phyloP scores from a whole-genome alignment of 164 flowering plant species.

The Annona cherimola region DNA sequence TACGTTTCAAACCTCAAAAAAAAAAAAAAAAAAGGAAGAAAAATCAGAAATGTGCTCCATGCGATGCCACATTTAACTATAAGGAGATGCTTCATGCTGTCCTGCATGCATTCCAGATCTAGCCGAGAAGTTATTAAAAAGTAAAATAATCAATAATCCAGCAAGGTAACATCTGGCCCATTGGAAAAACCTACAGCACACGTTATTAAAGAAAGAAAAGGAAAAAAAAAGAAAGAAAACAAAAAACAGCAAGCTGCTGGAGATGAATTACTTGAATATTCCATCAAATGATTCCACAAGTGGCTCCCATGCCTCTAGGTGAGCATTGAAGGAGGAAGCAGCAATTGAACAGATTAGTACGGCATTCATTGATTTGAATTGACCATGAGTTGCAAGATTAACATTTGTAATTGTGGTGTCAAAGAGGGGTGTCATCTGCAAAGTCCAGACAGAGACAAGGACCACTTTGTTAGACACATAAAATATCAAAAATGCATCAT shows the following conservation, averaged over 20 bases:
- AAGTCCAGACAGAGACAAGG: slow-evolving; percentile 8
- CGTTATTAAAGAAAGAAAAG: not conserved
- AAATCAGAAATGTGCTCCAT: not conserved
- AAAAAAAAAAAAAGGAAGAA: slow-evolving; percentile 1
- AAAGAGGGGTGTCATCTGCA: slow-evolving; percentile 93
- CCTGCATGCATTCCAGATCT: not conserved
- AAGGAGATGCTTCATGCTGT: not conserved
- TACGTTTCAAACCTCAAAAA: slow-evolving; percentile 81
- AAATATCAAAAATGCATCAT: not conserved
- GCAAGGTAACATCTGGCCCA: no score
- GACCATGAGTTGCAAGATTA: slow-evolving; percentile 94
- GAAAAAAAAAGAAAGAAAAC: not conserved
- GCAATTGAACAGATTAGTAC: slow-evolving; percentile 89
- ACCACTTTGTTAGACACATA: not conserved
- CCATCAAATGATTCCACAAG: slow-evolving; percentile 98
- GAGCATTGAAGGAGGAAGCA: slow-evolving; percentile 89
- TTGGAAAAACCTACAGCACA: not conserved
- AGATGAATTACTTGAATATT: slow-evolving; percentile 71
- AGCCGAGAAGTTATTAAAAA: not conserved
- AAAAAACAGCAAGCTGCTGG: not conserved
- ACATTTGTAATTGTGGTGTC: slow-evolving; percentile 78
- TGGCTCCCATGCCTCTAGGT: slow-evolving; percentile 97
- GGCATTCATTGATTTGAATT: slow-evolving; percentile 86
- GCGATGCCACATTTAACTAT: not conserved
- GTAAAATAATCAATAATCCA: not conserved